phyloP scores from a whole-genome alignment of 805 yeast genomes.

The Lipomyces sp. region DNA sequence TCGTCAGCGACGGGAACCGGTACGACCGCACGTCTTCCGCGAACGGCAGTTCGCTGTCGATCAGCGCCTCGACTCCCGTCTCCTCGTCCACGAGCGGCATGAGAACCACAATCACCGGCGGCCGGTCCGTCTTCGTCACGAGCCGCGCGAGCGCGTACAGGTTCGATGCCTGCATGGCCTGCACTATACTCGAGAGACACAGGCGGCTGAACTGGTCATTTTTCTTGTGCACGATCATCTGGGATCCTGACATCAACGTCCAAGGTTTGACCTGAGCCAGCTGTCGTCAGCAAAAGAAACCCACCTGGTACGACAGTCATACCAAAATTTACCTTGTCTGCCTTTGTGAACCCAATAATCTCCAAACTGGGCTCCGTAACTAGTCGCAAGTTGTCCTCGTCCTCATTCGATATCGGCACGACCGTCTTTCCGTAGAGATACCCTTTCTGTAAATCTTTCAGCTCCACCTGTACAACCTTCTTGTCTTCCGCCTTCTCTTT shows the following conservation, averaged over 20 bases:
- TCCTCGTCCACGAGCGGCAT: constrained; percentile 20
- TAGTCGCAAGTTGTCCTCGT: constrained; percentile 46
- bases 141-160: constrained; percentile 60
- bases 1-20: constrained; percentile 50
- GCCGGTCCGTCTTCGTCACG: constrained; percentile 45
- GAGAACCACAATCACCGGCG: constrained; percentile 46
- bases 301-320: neutral
- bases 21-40: constrained; percentile 59
- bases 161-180: constrained; percentile 49
- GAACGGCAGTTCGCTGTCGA: constrained; percentile 62
- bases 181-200: constrained; percentile 50
- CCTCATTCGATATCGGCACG: constrained; percentile 50
- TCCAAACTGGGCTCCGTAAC: constrained; percentile 55
- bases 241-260: constrained; percentile 57
- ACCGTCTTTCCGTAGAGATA: constrained; percentile 63
- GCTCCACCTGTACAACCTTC: constrained; percentile 37
- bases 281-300: too few relatives aligned
- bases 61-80: constrained; percentile 27
- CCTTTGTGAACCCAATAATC: constrained; percentile 56
- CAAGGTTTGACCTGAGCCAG: constrained; percentile 50
- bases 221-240: constrained; percentile 48
- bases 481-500: constrained; percentile 51
- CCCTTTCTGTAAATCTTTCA: constrained; percentile 51
- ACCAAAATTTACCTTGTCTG: constrained; percentile 32
- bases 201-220: constrained; percentile 42